phyloP scores from a whole-genome alignment of 179 eudicot genomes.

The Corrigiola litoralis region DNA sequence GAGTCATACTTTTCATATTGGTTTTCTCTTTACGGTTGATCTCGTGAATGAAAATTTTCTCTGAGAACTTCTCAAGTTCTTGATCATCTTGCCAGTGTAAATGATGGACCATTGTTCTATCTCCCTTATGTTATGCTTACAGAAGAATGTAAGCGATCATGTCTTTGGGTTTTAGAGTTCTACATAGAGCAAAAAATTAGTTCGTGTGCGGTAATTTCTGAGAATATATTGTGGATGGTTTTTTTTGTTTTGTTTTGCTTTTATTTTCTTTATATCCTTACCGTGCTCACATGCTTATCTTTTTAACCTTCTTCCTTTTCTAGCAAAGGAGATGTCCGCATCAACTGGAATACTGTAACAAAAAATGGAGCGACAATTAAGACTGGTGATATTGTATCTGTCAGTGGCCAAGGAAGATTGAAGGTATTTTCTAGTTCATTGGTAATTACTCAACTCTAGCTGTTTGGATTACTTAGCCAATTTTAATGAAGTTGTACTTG shows the following conservation, averaged over 20 bases:
- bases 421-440: conserved; percentile 43
- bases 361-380: conserved; percentile 68
- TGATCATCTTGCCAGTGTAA: neutral
- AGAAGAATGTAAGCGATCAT: too few relatives aligned
- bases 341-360: conserved; percentile 69
- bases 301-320: conserved; percentile 2
- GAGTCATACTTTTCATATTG: neutral
- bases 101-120: neutral
- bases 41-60: neutral
- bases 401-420: conserved; percentile 79
- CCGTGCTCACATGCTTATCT: neutral
- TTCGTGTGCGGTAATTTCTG: too few relatives aligned
- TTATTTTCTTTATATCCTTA: neutral
- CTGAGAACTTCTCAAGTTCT: neutral
- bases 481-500: neutral
- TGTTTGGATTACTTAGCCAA: neutral
- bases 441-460: neutral
- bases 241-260: neutral
- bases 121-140: neutral
- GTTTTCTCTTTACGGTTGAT: neutral
- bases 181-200: neutral
- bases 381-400: conserved; percentile 76
- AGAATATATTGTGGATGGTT: too few relatives aligned
- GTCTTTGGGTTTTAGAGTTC: neutral
- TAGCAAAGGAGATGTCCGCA: conserved; percentile 86